Base-by-base conservation (phyloP, 2,329 filamentous ascomycete species). In the Ophiostoma sp. region DNA sequence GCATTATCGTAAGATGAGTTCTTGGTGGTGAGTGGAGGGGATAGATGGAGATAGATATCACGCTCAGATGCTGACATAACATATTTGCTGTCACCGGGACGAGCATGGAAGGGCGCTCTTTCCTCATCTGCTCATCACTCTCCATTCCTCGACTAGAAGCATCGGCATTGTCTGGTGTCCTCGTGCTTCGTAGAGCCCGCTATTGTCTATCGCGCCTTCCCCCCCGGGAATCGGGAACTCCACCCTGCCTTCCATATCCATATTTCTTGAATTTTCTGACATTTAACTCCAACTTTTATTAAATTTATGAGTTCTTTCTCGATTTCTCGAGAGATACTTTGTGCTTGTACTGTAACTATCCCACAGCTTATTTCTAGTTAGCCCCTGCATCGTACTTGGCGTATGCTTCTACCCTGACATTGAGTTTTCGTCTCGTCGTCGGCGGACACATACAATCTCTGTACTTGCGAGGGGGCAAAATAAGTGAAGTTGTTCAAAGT, bases 171-270 rank as follows among this genome's bases (percentile, higher is more conserved):
- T 62, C 15, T 13, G n/a, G 52, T 57, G 52, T 20, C 54, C 54
- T 60, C 8, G 54, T 60, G 54, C 57, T 62, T 11, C 27, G 3
- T n/a, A 67, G 39, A 20, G 68, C 44, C 62, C 33, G 41, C 36
- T 41, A 39, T 36, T 44, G 23, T 48, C 41, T n/a, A 33, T 57
- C 44, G 41, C 67, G 52, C 67, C 67, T 68, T 65, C 66, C 69
- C 44, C 66, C 33, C 67, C 33, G 48, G 57, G 57, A 27, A 35
- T 67, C 44, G 33, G 36, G 66, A 67, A 65, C 52, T 67, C 70
- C 70, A 71, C 70, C 36, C 13, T 69, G 57, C 36, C 39, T n/a
- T 52, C 62, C 52, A 69, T 54, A 39, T 52, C 62, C 67, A 69
- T 67, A 23, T 36, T 54, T 68, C 57, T 70, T 68, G 39, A 64